Percentiles rank a stretch among this genome's conserved stretches.
phyloP scores from a whole-genome alignment of 1,139 yeast species.

The Zygosaccharomyces pseudobailii region DNA sequence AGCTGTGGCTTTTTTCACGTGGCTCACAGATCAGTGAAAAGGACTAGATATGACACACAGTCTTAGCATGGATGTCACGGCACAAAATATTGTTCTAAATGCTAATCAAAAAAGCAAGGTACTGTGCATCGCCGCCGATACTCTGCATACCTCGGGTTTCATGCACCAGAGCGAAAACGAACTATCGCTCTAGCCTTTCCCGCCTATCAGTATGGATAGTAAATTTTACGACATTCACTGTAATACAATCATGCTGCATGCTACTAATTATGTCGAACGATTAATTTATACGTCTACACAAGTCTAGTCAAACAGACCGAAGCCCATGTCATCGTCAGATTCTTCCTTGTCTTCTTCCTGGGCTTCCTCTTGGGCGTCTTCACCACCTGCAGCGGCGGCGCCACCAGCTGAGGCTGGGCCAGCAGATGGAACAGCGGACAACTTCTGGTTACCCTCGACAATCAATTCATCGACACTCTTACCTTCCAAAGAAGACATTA shows the following conservation, averaged over 20 bases:
- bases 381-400: constrained; percentile 50
- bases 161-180: too few relatives aligned
- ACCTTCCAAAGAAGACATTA: constrained; percentile 71
- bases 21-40: too few relatives aligned
- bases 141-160: too few relatives aligned
- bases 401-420: constrained; percentile 69
- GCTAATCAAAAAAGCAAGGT: too few relatives aligned
- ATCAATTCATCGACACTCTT: constrained; percentile 70
- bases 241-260: neutral
- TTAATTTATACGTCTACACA: neutral
- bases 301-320: constrained; percentile 80
- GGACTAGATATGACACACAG: too few relatives aligned
- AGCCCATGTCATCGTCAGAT: constrained; percentile 78
- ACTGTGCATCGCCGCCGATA: too few relatives aligned
- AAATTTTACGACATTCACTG: too few relatives aligned
- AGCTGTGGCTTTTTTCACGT: constrained; percentile 3
- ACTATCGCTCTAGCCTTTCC: too few relatives aligned
- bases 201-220: too few relatives aligned
- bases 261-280: neutral
- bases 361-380: constrained; percentile 54
- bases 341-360: constrained; percentile 47
- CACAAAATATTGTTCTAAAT: neutral
- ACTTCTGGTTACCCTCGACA: constrained; percentile 76
- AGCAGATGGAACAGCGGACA: constrained; percentile 79
- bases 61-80: too few relatives aligned